These are phyloP conservation scores for Porodaedalea pini DNA, from an alignment of 1,284 basidiomycete genomes.

Conservation along the genomic window DNA sequence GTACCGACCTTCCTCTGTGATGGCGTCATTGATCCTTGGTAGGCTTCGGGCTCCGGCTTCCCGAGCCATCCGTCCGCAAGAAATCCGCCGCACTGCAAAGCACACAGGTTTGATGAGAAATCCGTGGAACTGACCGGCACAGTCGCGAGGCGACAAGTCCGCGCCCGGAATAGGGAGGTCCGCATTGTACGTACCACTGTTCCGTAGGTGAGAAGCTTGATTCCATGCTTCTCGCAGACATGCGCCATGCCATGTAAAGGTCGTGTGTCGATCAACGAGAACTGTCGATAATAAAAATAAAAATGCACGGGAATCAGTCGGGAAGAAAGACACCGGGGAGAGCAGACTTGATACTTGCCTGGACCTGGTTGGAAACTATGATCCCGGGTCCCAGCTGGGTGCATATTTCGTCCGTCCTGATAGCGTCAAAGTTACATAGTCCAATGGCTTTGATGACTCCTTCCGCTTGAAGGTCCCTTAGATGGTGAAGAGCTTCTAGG, in stretches of 20 bases:
- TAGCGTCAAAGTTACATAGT: conserved; percentile 77
- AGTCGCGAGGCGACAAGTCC: neutral
- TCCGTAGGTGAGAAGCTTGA: conserved; percentile 79
- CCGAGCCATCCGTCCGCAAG: conserved; percentile 73
- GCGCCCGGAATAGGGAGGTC: conserved; percentile 13
- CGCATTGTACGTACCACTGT: conserved; percentile 52
- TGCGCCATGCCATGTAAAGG: conserved; percentile 73
- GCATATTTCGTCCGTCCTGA: conserved; percentile 74
- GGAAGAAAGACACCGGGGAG: neutral
- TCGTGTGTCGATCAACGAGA: conserved; percentile 75
- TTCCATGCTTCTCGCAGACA: conserved; percentile 65
- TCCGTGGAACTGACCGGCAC: conserved; percentile 18
- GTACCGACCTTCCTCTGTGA: conserved; percentile 71
- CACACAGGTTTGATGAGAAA: neutral
- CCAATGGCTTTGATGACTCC: conserved; percentile 66
- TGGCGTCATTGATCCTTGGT: conserved; percentile 61
- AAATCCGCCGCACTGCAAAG: conserved; percentile 72
- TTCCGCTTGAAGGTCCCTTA: conserved; percentile 57
- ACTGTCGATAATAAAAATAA: conserved; percentile 41
- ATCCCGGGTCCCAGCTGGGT: conserved; percentile 59
- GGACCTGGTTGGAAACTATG: conserved; percentile 80
- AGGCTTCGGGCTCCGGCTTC: conserved; percentile 65
- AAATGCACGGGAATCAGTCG: neutral
- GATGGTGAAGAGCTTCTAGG: conserved; percentile 54
- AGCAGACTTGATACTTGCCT: conserved; percentile 44